Evolutionary conservation across 495 filamentous ascomycete species (phyloP).

Genomic region (Hypoxylon lienhwacheense): DNA sequence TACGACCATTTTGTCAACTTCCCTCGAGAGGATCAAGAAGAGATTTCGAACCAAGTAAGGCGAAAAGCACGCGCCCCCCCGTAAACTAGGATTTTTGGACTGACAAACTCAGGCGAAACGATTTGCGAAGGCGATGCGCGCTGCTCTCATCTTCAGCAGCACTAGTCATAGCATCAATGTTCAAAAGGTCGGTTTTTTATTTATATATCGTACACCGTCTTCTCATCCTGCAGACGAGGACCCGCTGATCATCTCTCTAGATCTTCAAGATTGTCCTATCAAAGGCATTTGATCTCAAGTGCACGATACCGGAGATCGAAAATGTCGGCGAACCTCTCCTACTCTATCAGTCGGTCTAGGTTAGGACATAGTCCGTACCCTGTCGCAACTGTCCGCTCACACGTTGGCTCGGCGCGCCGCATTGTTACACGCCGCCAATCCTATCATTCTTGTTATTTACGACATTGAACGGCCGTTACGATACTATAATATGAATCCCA

Average conservation of each 20-base stretch:
- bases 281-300: conserved; percentile 98
- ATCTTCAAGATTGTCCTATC: conserved; percentile 99
- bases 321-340: conserved; percentile 95
- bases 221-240: background rate
- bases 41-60: conserved; percentile 89
- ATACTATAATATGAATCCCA: conserved; percentile 12
- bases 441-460: conserved; percentile 14
- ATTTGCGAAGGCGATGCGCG: conserved; percentile 98
- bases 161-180: conserved; percentile 99
- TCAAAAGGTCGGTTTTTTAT: conserved; percentile 74
- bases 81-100: too few species aligned
- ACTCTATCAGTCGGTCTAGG: conserved; percentile 81
- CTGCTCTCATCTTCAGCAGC: conserved; percentile 94
- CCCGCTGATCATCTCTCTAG: conserved; percentile 50
- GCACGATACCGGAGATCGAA: conserved; percentile 98
- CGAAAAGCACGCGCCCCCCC: too few species aligned
- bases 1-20: conserved; percentile 99
- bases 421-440: conserved; percentile 38
- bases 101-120: conserved; percentile 70
- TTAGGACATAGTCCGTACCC: background rate
- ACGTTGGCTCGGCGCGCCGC: conserved; percentile 38
- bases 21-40: conserved; percentile 93
- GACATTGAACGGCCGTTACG: conserved; percentile 31
- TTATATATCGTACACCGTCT: background rate
- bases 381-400: conserved; percentile 8